These are phyloP conservation scores for Tuctoria greenei DNA, from an alignment of 176 grass and related monocot genomes.

Conservation along the genomic window DNA sequence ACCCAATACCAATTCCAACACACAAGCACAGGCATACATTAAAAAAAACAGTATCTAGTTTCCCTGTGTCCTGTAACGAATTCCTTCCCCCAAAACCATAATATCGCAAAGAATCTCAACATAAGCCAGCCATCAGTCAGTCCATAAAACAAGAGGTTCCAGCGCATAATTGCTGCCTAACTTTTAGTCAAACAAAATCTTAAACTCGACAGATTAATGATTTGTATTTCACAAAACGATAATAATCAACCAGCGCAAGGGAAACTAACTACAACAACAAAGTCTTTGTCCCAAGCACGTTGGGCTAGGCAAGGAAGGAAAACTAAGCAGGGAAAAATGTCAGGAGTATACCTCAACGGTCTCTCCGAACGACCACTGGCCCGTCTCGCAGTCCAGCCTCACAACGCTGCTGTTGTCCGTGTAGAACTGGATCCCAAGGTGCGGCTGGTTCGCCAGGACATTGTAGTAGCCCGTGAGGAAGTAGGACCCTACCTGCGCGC, in stretches of 20 bases:
- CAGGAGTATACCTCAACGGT: conserved; percentile 41
- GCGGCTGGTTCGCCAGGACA: conserved; percentile 50
- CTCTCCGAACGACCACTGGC: conserved; percentile 37
- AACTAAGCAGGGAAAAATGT: background rate
- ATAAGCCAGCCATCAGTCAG: background rate
- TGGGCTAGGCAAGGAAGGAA: too few species aligned
- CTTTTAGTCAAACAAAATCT: background rate
- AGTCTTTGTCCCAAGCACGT: too few species aligned
- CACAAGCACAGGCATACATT: too few species aligned
- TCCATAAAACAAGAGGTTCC: background rate
- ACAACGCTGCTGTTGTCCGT: conserved; percentile 49
- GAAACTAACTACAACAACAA: too few species aligned
- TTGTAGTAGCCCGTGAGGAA: conserved; percentile 63
- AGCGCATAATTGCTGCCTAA: background rate
- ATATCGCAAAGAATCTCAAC: background rate
- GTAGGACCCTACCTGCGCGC: conserved; percentile 54
- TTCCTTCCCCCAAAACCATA: background rate
- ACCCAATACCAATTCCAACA: background rate
- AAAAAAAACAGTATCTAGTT: background rate
- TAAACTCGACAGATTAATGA: background rate
- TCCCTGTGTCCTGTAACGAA: background rate
- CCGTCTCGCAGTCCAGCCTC: conserved; percentile 43
- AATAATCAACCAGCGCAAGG: background rate
- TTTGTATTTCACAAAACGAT: background rate
- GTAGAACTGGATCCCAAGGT: conserved; percentile 57